Base-by-base conservation (phyloP, 2,329 filamentous ascomycete species). In the Plenodomus tracheiphilus region DNA sequence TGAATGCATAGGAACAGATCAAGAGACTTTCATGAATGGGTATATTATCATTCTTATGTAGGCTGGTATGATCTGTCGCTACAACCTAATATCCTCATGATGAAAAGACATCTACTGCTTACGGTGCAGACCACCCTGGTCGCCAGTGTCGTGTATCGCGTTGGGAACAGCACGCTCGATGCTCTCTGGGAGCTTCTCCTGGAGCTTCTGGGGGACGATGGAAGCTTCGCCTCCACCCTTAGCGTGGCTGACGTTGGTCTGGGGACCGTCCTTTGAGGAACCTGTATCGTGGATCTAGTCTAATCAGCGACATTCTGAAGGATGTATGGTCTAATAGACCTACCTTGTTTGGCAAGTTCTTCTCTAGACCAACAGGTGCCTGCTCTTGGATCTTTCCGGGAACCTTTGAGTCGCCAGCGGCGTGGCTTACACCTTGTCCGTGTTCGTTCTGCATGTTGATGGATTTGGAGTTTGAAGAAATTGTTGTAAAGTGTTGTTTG, bases 91-190 rank as follows among this genome's bases (percentile, higher is more conserved):
- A n/a, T n/a, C n/a, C n/a, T n/a, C n/a, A n/a, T n/a, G n/a, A n/a
- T n/a, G n/a, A n/a, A n/a, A n/a, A n/a, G n/a, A n/a, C 25, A 47
- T 41, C 36, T 47, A 54, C 40, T 54, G 37, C 43, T 56, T 51
- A 11, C 47, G 25, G 35, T 49, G 47, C 30, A 50, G 43, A 43
- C 56, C 47, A 21, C 49, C 47, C 18, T 46, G 32, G 35, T 62
- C 57, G 16, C 64, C 62, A 36, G 17, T 76, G 45, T 76, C 69
- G 47, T 75, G 74, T 38, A 76, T 72, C 2, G 53, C 47, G 42
- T 76, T 71, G 20, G 73, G 73, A 9, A 76, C 62, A 15, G 62
- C 60, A 28, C 70, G 65, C 65, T 77, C 74, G 13, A 77, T 49
- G 41, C 65, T 70, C 61, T 75, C 69, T 0, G 74, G 74, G 0